Evolutionary conservation across 1,284 basidiomycete genomes (phyloP).

Genomic region (Ustilago tritici): DNA sequence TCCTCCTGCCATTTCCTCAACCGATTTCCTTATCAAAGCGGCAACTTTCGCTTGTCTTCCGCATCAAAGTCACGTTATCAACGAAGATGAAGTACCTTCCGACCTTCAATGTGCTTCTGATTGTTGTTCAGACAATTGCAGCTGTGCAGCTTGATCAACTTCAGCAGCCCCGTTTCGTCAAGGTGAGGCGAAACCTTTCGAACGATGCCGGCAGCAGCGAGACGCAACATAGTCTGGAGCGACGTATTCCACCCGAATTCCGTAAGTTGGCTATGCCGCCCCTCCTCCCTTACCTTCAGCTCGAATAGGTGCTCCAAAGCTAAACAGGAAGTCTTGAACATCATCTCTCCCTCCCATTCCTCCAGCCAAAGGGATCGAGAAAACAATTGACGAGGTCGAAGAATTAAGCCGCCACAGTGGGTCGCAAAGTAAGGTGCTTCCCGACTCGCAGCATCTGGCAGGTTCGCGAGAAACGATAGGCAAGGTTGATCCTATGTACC

Average conservation of each 20-base stretch:
- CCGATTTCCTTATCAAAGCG: background rate
- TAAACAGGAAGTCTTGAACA: background rate
- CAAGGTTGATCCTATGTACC: rapidly evolving
- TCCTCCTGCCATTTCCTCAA: background rate
- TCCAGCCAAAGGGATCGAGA: background rate
- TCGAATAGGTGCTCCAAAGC: background rate
- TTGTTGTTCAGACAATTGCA: conserved; percentile 18
- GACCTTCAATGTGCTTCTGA: conserved; percentile 7
- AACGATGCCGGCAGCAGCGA: background rate
- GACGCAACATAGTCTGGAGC: conserved; percentile 1
- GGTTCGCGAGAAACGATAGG: background rate
- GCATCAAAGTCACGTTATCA: background rate
- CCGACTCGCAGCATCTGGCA: background rate
- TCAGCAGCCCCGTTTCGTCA: conserved; percentile 14
- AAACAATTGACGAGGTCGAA: background rate
- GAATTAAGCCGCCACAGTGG: background rate
- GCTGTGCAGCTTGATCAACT: conserved; percentile 10
- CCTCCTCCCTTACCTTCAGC: background rate
- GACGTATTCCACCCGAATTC: background rate
- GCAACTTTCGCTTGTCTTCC: background rate
- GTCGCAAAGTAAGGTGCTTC: background rate
- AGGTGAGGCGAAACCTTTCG: conserved; percentile 13
- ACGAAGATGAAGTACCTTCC: conserved; percentile 21
- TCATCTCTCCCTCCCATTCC: background rate
- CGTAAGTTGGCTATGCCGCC: background rate